Base-by-base conservation (phyloP, 805 yeast genomes). In the Saccharomycopsis fermentans region DNA sequence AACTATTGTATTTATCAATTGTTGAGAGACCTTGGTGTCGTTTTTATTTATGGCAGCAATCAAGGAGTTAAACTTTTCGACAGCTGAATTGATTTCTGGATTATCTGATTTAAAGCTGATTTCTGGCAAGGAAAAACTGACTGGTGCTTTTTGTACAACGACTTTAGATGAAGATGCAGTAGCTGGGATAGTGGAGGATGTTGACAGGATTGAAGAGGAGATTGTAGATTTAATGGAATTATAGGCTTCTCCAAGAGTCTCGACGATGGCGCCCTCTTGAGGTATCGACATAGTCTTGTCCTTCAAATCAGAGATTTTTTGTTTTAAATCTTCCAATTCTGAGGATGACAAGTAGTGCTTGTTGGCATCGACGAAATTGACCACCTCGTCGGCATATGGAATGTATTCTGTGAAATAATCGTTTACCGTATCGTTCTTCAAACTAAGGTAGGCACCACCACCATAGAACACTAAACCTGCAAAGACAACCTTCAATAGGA, bases 361-460 rank as follows among this genome's bases (percentile, higher is more conserved):
- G 65, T 63, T 54, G 65, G 60, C 34, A 63, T 84, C 87, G 56
- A 78, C 72, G 8, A 68, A 65, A 56, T 81, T 80, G 34, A 84
- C 77, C 34, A 79, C 70, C 24, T 71, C 70, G 64, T 82, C 86
- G 40, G 83, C 87, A 55, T 78, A 75, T 19, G 94, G 94, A 52
- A 85, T 79, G 59, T 78, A 79, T 63, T 83, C 83, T 24, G 82
- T 75, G 69, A 83, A 85, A 52, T 74, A 63, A 63, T 85, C 88
- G 63, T 81, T 83, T 67, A 84, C 77, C 17, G 79, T 74, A 63
- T 83, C 86, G 66, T 77, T 77, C 62, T 79, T 72, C 34, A 81
- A 72, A 14, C 90, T 75, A 58, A 77, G 71, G 56, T 78, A 80
- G n/a, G 82, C 78, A 56, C 87, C 89, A 37, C 77, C 82, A 37